phyloP scores from a whole-genome alignment of 1,284 basidiomycete species.

The Cryptococcus hybrid region DNA sequence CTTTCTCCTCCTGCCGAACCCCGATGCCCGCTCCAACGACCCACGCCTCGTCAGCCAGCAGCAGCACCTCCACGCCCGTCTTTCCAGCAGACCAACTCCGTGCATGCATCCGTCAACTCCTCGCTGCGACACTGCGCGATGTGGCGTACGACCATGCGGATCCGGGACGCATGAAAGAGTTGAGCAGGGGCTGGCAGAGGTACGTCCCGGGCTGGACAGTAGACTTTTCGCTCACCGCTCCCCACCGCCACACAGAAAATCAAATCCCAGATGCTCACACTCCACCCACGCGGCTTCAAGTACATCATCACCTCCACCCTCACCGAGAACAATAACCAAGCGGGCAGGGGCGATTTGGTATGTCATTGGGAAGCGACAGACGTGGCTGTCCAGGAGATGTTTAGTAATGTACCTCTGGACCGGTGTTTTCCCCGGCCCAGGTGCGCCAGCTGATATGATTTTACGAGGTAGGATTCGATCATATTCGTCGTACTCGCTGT shows the following conservation, averaged over 20 bases:
- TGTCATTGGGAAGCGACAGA: conserved; percentile 50
- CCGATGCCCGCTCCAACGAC: not conserved
- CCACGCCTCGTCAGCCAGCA: no score
- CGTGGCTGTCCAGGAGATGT: conserved; percentile 44
- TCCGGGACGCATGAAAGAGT: not conserved
- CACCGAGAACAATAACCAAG: no score
- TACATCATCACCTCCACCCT: conserved; percentile 29
- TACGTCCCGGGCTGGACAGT: not conserved
- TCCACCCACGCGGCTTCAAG: conserved; percentile 45
- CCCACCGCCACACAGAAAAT: conserved; percentile 23
- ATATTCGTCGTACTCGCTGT: conserved; percentile 45
- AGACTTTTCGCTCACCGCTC: not conserved
- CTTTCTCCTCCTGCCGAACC: no score
- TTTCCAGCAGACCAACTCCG: not conserved
- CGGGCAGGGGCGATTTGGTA: conserved; percentile 42
- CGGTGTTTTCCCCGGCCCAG: not conserved
- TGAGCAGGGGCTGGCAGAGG: not conserved
- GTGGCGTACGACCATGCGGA: not conserved
- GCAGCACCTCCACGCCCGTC: no score
- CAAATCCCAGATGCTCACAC: conserved; percentile 42
- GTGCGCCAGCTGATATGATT: not conserved
- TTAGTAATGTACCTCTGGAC: conserved; percentile 34
- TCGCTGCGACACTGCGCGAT: not conserved
- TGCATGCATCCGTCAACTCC: not conserved
- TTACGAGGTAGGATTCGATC: conserved; percentile 32